A percentile compares a stretch with the other conserved stretches of the same genome.
Conservation (phyloP, 495 filamentous ascomycete species). For the Glarea lozoyensis region DNA sequence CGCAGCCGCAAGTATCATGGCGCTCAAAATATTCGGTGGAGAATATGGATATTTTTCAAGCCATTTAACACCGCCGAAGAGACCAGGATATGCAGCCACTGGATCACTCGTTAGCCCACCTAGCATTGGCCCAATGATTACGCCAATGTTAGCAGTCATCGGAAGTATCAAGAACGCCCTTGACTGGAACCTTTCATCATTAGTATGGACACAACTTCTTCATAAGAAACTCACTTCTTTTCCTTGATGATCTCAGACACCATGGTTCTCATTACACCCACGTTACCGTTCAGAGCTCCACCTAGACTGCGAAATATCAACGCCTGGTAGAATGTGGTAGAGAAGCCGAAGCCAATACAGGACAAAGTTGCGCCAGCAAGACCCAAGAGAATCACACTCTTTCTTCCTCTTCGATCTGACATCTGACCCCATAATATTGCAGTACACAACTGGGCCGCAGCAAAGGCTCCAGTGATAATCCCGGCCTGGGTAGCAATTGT, state of each 20-base stretch:
- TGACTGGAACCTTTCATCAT: conserved; percentile 69
- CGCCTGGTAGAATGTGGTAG: conserved; percentile 60
- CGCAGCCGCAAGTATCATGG: conserved; percentile 50
- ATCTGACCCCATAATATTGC: conserved; percentile 78
- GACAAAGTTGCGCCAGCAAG: conserved; percentile 62
- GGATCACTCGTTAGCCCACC: conserved; percentile 71
- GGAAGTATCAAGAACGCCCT: conserved; percentile 74
- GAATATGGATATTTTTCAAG: conserved; percentile 64
- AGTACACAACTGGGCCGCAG: conserved; percentile 74
- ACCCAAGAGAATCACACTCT: conserved; percentile 69
- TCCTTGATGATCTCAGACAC: conserved; percentile 60
- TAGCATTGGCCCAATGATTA: conserved; percentile 66
- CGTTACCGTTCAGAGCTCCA: conserved; percentile 74
- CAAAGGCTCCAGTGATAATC: conserved; percentile 70
- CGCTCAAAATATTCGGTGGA: conserved; percentile 65
- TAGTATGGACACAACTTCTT: conserved; percentile 55
- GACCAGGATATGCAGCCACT: conserved; percentile 54
- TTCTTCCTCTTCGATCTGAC: conserved; percentile 58
- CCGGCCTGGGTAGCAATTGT: conserved; percentile 71
- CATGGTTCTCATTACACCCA: conserved; percentile 75
- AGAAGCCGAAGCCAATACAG: conserved; percentile 74
- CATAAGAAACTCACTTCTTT: conserved; percentile 48
- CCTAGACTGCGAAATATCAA: conserved; percentile 65
- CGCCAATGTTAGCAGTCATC: conserved; percentile 72
- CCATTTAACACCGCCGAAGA: conserved; percentile 63